Percentiles rank a stretch among this genome's conserved stretches.
Conservation (phyloP, 768 basidiomycete genomes). For the Asterophora parasitica region DNA sequence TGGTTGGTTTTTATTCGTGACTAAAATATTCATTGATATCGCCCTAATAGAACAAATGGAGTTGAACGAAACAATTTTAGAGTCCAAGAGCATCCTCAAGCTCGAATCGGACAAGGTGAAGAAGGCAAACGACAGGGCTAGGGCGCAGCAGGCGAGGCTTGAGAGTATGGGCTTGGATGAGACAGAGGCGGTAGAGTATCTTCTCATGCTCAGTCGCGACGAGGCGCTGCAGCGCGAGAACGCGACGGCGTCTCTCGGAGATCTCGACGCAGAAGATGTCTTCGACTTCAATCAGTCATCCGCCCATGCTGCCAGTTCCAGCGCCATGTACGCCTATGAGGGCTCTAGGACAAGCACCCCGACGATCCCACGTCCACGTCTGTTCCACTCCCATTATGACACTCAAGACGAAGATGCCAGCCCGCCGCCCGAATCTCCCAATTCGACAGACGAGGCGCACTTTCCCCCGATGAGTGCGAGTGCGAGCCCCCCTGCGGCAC, state of each 20-base stretch:
- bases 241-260: constrained; percentile 26
- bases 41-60: constrained; percentile 52
- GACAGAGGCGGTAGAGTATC: constrained; percentile 71
- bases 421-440: constrained; percentile 20
- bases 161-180: constrained; percentile 69
- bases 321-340: constrained; percentile 14
- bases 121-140: constrained; percentile 41
- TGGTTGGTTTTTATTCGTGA: background rate
- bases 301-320: constrained; percentile 6
- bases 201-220: constrained; percentile 81
- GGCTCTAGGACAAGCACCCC: constrained; percentile 19
- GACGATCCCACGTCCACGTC: constrained; percentile 24
- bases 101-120: constrained; percentile 39
- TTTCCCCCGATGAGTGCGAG: constrained; percentile 23
- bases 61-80: constrained; percentile 55
- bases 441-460: constrained; percentile 24
- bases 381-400: constrained; percentile 31
- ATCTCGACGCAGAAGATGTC: constrained; percentile 56
- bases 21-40: no score
- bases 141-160: constrained; percentile 54
- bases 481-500: constrained; percentile 19
- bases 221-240: constrained; percentile 39
- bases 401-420: constrained; percentile 3
- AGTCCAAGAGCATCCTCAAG: constrained; percentile 49
- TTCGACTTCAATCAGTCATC: constrained; percentile 36